Base-by-base conservation (phyloP, 2,329 filamentous ascomycete species). In the Phyllachora maydis region DNA sequence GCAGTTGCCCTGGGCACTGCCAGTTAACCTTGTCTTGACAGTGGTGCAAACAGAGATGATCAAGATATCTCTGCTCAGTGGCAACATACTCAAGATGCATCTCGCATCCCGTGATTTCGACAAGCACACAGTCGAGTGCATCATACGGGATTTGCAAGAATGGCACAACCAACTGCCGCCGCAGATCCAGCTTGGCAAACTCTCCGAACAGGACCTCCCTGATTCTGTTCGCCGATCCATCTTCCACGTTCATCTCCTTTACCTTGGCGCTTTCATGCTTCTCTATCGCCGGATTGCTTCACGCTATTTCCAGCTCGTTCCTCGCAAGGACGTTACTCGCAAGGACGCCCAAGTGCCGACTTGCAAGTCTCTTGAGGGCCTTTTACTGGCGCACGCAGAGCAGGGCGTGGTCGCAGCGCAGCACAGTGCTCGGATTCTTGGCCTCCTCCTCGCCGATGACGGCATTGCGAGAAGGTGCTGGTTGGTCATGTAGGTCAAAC, bases 191-290 rank as follows among this genome's bases (percentile, higher is more conserved):
- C 27, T 45, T 8, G 19, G 23, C 8, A 32, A 32, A 11, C 11
- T 40, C 6, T 30, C 26, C 4, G 22, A 35, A 1, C 19, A 27
- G 5, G 25, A 31, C 17, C 22, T 33, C 9, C 23, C 28, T 3
- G 23, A 24, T 2, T 21, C 26, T 8, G 32, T 35, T 2, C 28
- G 33, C 2, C 32, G 35, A 7, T 35, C 40, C 3, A 32, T 40
- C 7, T 41, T 33, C 23, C 35, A 45, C 23, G 30, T 43, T 2
- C 42, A 47, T 18, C 33, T 47, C 1, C 32, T 46, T 2, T 40
- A 47, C 18, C 30, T 42, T 4, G 42, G 41, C 3, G 39, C 41
- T 7, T 31, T 35, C 25, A 36, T 46, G 16, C 35, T 46, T 1
- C 28, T 45, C 2, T 45, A 46, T 22, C 38, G 42, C 4, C 34